phyloP scores from a whole-genome alignment of 352 stramenopile species.

The Globisporangium radiosum region DNA sequence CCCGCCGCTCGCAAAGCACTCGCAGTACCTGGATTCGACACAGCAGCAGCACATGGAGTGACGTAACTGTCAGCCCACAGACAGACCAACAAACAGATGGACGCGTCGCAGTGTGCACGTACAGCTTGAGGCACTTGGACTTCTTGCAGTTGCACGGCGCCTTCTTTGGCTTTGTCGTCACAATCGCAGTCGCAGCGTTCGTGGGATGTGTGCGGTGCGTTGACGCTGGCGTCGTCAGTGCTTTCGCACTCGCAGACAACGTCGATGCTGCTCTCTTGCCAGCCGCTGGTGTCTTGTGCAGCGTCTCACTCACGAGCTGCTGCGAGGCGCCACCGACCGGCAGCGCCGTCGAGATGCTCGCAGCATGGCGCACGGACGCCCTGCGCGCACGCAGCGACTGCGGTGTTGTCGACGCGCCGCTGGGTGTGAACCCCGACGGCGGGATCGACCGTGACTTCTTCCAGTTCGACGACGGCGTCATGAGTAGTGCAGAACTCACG shows the following conservation, averaged over 20 bases:
- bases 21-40: constrained; percentile 72
- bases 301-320: constrained; percentile 3
- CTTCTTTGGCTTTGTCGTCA: constrained; percentile 29
- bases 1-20: constrained; percentile 92
- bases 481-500: background rate
- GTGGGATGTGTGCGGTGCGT: background rate
- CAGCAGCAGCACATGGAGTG: background rate
- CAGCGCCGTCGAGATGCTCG: constrained; percentile 4
- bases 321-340: background rate
- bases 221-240: background rate
- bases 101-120: constrained; percentile 7
- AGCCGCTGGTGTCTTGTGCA: background rate
- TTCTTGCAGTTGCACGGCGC: constrained; percentile 96
- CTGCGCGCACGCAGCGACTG: background rate
- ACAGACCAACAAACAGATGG: no score
- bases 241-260: background rate
- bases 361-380: constrained; percentile 1
- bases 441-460: constrained; percentile 14
- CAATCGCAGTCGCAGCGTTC: background rate
- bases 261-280: background rate
- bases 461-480: constrained; percentile 16
- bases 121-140: constrained; percentile 96
- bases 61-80: no score
- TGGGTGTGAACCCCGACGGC: constrained; percentile 8
- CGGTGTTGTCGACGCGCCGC: background rate